phyloP scores from a whole-genome alignment of 305 asterid genomes.

The Plantago coronopus region DNA sequence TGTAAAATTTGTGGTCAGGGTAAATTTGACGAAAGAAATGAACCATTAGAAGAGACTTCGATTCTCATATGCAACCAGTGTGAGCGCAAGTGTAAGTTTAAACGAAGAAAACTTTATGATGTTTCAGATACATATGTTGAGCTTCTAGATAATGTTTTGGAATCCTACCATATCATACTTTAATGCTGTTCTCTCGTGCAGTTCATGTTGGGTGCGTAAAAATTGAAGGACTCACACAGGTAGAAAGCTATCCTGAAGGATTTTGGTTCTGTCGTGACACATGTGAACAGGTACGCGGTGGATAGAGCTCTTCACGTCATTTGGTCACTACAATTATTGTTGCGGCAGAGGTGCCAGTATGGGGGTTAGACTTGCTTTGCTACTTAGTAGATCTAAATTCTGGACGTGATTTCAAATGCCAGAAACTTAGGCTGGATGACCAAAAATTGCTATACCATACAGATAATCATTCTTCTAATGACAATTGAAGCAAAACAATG shows the following conservation, averaged over 20 bases:
- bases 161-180: not conserved
- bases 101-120: not conserved
- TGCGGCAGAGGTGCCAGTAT: too few species aligned
- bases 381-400: too few species aligned
- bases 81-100: slow-evolving; percentile 63
- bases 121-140: not conserved
- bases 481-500: too few species aligned
- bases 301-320: not conserved
- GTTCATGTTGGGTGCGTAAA: slow-evolving; percentile 68
- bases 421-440: too few species aligned
- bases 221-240: slow-evolving; percentile 32
- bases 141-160: too few species aligned
- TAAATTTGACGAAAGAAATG: slow-evolving; percentile 25
- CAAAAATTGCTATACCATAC: too few species aligned
- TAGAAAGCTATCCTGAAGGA: slow-evolving; percentile 27
- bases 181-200: slow-evolving; percentile 28
- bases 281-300: slow-evolving; percentile 58
- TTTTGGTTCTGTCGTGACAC: slow-evolving; percentile 66
- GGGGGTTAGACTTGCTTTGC: too few species aligned
- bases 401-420: too few species aligned
- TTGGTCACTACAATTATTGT: not conserved
- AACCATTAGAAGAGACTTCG: not conserved
- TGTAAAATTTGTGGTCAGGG: slow-evolving; percentile 64
- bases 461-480: too few species aligned
- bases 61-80: slow-evolving; percentile 64